Conservation (phyloP, 257 asterid species). For the Solanum verrucosum region DNA sequence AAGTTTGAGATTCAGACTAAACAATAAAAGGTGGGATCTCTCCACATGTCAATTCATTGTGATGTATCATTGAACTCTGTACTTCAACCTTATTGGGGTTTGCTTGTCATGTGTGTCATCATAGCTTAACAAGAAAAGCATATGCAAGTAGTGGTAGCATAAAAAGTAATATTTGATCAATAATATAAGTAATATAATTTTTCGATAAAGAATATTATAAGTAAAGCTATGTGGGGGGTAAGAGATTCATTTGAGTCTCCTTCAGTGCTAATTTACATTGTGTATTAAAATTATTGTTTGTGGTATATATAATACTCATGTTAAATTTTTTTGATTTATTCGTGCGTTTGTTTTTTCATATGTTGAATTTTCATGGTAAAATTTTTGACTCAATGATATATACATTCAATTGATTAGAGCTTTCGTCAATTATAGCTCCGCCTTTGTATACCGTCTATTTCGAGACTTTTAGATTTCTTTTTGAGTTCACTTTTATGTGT, state of each 20-base stretch:
- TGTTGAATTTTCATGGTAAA: no score
- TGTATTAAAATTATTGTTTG: neutral
- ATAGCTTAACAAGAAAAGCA: neutral
- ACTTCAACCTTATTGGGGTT: neutral
- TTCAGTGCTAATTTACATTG: accelerated
- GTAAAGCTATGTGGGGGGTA: neutral
- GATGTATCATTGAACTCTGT: neutral
- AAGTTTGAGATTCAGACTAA: neutral
- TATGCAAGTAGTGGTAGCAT: neutral
- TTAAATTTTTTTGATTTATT: no score
- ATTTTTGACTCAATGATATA: neutral
- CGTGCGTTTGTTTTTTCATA: no score
- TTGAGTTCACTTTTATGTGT: neutral
- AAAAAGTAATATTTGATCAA: neutral
- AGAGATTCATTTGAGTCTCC: neutral
- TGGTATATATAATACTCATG: neutral
- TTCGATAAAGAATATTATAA: neutral
- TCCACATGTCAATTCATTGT: neutral
- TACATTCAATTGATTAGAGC: neutral
- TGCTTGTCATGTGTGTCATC: neutral
- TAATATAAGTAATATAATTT: neutral
- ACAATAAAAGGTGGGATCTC: neutral
- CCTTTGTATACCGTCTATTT: neutral
- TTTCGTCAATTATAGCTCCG: neutral
- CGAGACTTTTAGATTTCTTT: neutral